Evolutionary conservation across 495 filamentous ascomycete genomes (phyloP).

Genomic region (Geopyxis carbonaria): DNA sequence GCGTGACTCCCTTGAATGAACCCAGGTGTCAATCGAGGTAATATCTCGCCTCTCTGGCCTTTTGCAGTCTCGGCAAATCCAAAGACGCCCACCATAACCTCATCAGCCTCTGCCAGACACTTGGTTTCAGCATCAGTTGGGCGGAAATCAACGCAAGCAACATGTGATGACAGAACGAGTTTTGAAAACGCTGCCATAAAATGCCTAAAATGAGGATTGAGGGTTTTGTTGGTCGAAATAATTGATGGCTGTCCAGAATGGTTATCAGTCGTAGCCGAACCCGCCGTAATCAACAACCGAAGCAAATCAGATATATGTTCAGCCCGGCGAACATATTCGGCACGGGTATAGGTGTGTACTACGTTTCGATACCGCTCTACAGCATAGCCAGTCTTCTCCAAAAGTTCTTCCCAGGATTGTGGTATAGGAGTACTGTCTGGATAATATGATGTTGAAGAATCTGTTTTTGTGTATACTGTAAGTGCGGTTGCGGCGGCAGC

Average conservation of each 20-base stretch:
- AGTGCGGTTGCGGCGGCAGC: too few relatives aligned
- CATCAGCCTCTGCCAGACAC: slow-evolving; percentile 88
- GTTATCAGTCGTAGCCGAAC: slow-evolving; percentile 92
- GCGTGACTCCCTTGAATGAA: slow-evolving; percentile 68
- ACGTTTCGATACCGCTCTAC: slow-evolving; percentile 77
- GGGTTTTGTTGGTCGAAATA: slow-evolving; percentile 86
- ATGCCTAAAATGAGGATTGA: slow-evolving; percentile 94
- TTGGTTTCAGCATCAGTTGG: slow-evolving; percentile 66
- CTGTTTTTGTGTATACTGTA: too few relatives aligned
- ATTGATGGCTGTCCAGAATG: slow-evolving; percentile 98
- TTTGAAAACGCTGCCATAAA: slow-evolving; percentile 99
- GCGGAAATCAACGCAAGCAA: slow-evolving; percentile 87
- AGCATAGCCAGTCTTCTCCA: slow-evolving; percentile 77
- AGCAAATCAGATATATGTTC: slow-evolving; percentile 97
- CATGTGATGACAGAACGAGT: slow-evolving; percentile 93
- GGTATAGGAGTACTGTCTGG: slow-evolving; percentile 53
- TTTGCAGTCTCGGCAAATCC: slow-evolving; percentile 90
- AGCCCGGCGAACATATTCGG: slow-evolving; percentile 77
- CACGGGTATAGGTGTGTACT: slow-evolving; percentile 58
- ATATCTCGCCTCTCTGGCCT: slow-evolving; percentile 74
- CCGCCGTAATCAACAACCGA: slow-evolving; percentile 80
- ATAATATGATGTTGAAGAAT: too few relatives aligned
- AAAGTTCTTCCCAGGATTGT: slow-evolving; percentile 70
- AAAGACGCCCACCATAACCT: slow-evolving; percentile 80
- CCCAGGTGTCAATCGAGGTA: slow-evolving; percentile 76